Conservation (phyloP, 768 basidiomycete species). For the Mycena kentingensis region DNA sequence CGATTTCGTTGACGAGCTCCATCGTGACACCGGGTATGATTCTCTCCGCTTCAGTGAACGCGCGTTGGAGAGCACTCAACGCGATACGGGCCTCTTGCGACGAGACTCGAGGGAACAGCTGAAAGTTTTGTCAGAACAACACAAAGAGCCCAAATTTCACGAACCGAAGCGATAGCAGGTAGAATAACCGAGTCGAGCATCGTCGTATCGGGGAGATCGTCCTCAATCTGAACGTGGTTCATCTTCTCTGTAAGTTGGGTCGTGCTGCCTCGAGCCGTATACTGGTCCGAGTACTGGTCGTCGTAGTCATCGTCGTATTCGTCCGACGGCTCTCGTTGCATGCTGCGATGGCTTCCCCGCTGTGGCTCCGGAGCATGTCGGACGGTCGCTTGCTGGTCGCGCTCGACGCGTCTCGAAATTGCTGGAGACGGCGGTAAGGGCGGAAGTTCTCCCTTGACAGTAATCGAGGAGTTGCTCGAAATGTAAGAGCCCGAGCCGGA, state of each 20-base stretch:
- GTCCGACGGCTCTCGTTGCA: constrained; percentile 55
- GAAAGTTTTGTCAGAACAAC: constrained; percentile 11
- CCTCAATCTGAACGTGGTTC: constrained; percentile 50
- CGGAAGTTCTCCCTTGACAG: constrained; percentile 61
- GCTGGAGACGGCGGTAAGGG: constrained; percentile 50
- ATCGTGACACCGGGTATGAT: constrained; percentile 93
- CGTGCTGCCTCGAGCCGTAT: constrained; percentile 45
- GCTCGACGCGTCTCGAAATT: constrained; percentile 43
- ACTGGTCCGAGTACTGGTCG: constrained; percentile 54
- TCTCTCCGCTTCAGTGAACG: constrained; percentile 93
- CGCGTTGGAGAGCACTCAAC: constrained; percentile 82
- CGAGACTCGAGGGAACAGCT: constrained; percentile 92
- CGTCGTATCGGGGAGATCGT: constrained; percentile 76
- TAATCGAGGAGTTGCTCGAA: constrained; percentile 46
- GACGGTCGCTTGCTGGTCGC: constrained; percentile 72
- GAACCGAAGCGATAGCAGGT: constrained; percentile 93
- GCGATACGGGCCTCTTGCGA: constrained; percentile 90
- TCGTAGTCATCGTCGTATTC: constrained; percentile 67
- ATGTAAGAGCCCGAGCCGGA: constrained; percentile 37
- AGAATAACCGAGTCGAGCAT: constrained; percentile 95
- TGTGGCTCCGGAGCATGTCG: constrained; percentile 50
- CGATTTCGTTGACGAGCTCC: constrained; percentile 92
- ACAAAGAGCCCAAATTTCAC: constrained; percentile 29
- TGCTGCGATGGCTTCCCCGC: constrained; percentile 33
- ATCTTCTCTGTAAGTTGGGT: constrained; percentile 46